Conservation (phyloP, 2,329 filamentous ascomycete species). For the Botrytis squamosa region DNA sequence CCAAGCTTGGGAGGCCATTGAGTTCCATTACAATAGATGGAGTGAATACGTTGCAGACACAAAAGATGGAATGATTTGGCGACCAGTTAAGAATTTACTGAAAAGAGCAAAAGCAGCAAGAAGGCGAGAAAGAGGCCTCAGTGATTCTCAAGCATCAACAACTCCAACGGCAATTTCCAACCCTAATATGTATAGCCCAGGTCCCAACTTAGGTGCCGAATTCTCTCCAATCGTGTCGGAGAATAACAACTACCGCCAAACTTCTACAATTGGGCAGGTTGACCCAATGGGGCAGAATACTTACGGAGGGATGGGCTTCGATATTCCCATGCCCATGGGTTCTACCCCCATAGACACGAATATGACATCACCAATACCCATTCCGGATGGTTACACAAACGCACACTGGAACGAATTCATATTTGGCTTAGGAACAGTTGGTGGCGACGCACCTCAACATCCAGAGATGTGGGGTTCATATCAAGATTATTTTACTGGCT, state of each 20-base stretch:
- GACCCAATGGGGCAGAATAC: constrained; percentile 8
- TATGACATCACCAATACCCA: background rate
- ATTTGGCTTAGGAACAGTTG: constrained; percentile 4
- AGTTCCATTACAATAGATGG: constrained; percentile 47
- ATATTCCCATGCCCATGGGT: constrained; percentile 11
- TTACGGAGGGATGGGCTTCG: constrained; percentile 4
- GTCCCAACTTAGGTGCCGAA: background rate
- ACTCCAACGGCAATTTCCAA: background rate
- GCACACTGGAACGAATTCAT: constrained; percentile 21
- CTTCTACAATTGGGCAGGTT: background rate
- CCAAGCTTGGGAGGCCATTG: constrained; percentile 50
- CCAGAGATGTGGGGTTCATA: constrained; percentile 6
- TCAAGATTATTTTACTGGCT: constrained; percentile 15
- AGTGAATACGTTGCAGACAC: constrained; percentile 50
- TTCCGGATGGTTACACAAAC: constrained; percentile 12
- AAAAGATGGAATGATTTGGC: constrained; percentile 52
- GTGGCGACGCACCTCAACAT: background rate
- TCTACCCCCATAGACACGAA: constrained; percentile 8
- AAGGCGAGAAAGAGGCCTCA: constrained; percentile 15
- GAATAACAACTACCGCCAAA: background rate
- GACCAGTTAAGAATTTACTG: constrained; percentile 53
- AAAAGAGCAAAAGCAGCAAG: constrained; percentile 48
- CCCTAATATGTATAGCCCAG: background rate
- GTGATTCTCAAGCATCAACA: constrained; percentile 3
- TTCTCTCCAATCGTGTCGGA: background rate